Evolutionary conservation across 345 rosid genomes (phyloP).

Genomic region (Populus pruinosa): DNA sequence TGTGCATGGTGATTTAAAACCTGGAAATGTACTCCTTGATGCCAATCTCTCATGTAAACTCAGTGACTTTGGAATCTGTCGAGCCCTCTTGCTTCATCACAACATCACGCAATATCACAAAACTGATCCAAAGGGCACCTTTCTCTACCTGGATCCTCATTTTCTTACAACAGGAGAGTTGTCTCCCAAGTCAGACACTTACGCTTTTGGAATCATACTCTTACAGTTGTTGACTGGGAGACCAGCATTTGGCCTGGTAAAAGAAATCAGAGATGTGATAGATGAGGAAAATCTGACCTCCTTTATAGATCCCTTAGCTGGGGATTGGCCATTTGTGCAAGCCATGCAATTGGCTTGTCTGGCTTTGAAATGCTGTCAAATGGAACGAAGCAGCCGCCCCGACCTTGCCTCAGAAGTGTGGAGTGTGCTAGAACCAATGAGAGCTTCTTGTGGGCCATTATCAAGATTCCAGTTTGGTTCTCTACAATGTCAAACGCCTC

Average conservation of each 20-base stretch:
- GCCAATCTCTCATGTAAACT: constrained; percentile 68
- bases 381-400: constrained; percentile 61
- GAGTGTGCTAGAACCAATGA: constrained; percentile 84
- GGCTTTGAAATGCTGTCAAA: constrained; percentile 80
- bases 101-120: constrained; percentile 28
- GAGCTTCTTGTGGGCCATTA: constrained; percentile 72
- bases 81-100: constrained; percentile 24
- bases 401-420: constrained; percentile 79
- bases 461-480: constrained; percentile 33
- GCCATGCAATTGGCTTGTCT: constrained; percentile 76
- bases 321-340: constrained; percentile 91
- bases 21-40: constrained; percentile 78
- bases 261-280: constrained; percentile 63
- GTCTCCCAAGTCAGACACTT: constrained; percentile 74
- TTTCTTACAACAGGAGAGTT: constrained; percentile 68
- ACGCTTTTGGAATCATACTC: constrained; percentile 73
- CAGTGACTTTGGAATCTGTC: constrained; percentile 77
- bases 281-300: constrained; percentile 49
- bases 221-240: constrained; percentile 72
- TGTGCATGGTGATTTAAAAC: constrained; percentile 87
- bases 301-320: constrained; percentile 82
- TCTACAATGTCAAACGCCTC: constrained; percentile 50
- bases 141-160: constrained; percentile 75
- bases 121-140: constrained; percentile 71
- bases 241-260: constrained; percentile 55